Evolutionary conservation across 23 red algal genomes (phyloP), one percentile per base, ranked within the genome.

Genomic region (Gracilaria caudata): DNA sequence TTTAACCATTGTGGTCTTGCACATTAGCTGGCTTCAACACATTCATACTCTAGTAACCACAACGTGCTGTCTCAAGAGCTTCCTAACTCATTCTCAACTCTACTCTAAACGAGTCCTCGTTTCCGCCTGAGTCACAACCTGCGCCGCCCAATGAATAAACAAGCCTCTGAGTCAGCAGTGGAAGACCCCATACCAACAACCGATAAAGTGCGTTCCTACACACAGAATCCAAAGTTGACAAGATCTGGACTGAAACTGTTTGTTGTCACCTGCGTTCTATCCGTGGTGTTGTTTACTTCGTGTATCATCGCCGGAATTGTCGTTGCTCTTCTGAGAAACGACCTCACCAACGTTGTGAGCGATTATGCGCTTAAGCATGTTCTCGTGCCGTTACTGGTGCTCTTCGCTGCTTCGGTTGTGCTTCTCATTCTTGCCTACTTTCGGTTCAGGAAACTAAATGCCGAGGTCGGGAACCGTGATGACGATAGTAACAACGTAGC

Each of bases 361-460:
- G 70, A 75, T 49, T 75, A 75, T 29, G 70, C 70, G 13, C 40
- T 75, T 0, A 75, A 47, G 40, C 70, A 75, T 29, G 70, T 75
- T 43, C 43, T 75, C 70, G 21, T 75, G 9, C 70, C 70, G 13
- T 49, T 75, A 21, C 21, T 49, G 40, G 70, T 8, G 43, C 11
- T 75, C 4, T 75, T 75, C 25, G 37, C 29, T 25, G 70, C 29
- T 38, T 75, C 70, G 4, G 20, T 75, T 4, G 70, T 75, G 13
- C 40, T 75, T 29, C 4, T 75, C 19, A 49, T 75, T 45, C 1
- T 49, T 26, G 70, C 70, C 1, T 75, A 75, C 43, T 75, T 29
- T 29, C 70, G 70, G 1, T 75, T 49, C 33, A 45, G 70, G 19
- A 46, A 43, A 47, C 70, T 75, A 5, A 75, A 75, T 21, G 35